These are phyloP conservation scores for Hibiscus mutabilis DNA, from an alignment of 345 rosid genomes.

Conservation along the genomic window DNA sequence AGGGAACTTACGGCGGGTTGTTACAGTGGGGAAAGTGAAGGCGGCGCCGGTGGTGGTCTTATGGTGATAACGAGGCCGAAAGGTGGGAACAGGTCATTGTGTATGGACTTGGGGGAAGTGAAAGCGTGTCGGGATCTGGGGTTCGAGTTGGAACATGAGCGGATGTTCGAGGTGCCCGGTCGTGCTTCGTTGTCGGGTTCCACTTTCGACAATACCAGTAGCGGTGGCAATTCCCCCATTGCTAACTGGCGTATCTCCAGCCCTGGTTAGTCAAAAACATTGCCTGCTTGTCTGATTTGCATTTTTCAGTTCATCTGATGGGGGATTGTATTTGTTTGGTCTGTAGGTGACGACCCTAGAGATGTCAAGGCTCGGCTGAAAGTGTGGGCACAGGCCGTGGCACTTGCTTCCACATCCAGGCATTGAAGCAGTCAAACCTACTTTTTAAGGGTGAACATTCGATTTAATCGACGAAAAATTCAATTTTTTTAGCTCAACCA, in stretches of 20 bases:
- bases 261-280: no score
- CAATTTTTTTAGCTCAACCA: no score
- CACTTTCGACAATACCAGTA: no score
- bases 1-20: not conserved
- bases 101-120: not conserved
- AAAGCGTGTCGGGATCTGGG: no score
- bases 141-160: no score
- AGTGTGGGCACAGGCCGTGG: slow-evolving; percentile 97
- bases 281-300: no score
- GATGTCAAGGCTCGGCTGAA: slow-evolving; percentile 91
- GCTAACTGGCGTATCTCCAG: no score
- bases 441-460: no score
- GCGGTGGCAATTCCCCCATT: no score
- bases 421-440: not conserved
- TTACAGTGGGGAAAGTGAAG: not conserved
- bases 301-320: not conserved
- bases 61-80: not conserved
- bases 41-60: not conserved
- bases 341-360: slow-evolving; percentile 79
- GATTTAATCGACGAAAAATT: no score
- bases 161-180: no score
- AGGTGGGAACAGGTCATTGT: not conserved
- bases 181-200: no score
- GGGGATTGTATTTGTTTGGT: not conserved
- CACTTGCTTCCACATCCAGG: slow-evolving; percentile 55